These are phyloP conservation scores for Colletotrichum sp. DNA, from an alignment of 2,329 filamentous ascomycete species.

Conservation along the genomic window DNA sequence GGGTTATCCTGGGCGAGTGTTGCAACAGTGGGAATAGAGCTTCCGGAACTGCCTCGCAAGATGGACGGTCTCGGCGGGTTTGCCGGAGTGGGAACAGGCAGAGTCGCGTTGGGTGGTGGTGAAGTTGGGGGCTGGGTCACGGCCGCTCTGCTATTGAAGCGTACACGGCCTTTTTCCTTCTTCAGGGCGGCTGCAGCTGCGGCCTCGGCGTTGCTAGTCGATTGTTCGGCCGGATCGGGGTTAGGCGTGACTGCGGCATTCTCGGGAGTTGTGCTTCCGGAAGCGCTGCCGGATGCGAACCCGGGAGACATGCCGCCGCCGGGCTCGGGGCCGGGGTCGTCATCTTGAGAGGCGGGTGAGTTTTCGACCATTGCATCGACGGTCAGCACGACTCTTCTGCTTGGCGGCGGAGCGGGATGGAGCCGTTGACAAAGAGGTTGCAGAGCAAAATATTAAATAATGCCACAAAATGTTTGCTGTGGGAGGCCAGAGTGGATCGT, in stretches of 20 bases:
- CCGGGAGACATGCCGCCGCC: background rate
- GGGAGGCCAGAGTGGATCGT: conserved; percentile 12
- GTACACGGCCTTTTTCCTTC: conserved; percentile 52
- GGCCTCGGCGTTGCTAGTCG: background rate
- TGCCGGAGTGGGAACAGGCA: background rate
- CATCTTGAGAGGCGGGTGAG: conserved; percentile 17
- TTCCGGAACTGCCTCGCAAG: conserved; percentile 45
- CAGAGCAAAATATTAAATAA: background rate
- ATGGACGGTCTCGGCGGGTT: conserved; percentile 37
- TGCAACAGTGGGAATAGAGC: conserved; percentile 35
- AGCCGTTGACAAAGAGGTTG: background rate
- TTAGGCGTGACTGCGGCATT: background rate
- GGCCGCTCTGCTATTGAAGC: conserved; percentile 52
- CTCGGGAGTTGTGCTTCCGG: background rate
- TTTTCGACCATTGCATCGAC: conserved; percentile 21
- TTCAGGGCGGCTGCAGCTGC: conserved; percentile 29
- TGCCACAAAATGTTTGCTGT: background rate
- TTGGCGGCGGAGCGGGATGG: background rate
- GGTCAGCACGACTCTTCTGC: background rate
- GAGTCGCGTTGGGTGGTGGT: conserved; percentile 16
- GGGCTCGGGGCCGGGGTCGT: conserved; percentile 19
- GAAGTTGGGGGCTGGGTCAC: conserved; percentile 29
- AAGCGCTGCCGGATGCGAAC: background rate
- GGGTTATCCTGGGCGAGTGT: conserved; percentile 1
- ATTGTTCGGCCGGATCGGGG: background rate